These are phyloP conservation scores for Ophiognomonia clavigignenti-juglandacearum DNA, from an alignment of 2,329 filamentous ascomycete genomes.

Conservation along the genomic window DNA sequence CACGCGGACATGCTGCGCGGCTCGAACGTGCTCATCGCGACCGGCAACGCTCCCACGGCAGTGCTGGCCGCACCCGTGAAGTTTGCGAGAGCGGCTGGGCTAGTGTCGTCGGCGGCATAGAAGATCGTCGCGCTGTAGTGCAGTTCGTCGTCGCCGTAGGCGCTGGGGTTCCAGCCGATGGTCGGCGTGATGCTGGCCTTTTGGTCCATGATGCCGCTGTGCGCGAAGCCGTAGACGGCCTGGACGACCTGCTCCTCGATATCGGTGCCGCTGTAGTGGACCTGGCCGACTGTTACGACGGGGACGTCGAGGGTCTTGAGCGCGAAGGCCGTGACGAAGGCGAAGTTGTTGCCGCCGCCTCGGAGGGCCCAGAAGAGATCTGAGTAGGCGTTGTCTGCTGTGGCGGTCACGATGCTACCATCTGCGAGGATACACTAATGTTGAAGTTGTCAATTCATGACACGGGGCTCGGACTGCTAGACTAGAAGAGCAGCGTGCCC, in stretches of 20 bases:
- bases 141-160: not conserved
- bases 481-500: not conserved
- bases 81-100: not conserved
- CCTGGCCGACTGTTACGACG: not conserved
- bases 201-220: constrained; percentile 7
- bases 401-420: constrained; percentile 22
- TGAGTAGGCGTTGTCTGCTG: constrained; percentile 20
- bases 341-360: constrained; percentile 24
- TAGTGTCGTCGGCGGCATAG: not conserved
- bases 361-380: constrained; percentile 26
- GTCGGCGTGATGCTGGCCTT: constrained; percentile 3
- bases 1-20: not conserved
- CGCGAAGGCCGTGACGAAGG: constrained; percentile 27
- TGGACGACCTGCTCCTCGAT: constrained; percentile 5
- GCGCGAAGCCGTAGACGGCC: constrained; percentile 6
- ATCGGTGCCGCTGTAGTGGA: constrained; percentile 1
- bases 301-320: constrained; percentile 17
- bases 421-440: constrained; percentile 20
- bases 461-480: no score
- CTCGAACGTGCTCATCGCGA: constrained; percentile 3
- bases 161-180: not conserved
- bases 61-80: not conserved
- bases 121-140: not conserved
- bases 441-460: not conserved
- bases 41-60: not conserved